These are phyloP conservation scores for Sclerospora graminicola DNA, from an alignment of 352 stramenopile species.

Conservation along the genomic window DNA sequence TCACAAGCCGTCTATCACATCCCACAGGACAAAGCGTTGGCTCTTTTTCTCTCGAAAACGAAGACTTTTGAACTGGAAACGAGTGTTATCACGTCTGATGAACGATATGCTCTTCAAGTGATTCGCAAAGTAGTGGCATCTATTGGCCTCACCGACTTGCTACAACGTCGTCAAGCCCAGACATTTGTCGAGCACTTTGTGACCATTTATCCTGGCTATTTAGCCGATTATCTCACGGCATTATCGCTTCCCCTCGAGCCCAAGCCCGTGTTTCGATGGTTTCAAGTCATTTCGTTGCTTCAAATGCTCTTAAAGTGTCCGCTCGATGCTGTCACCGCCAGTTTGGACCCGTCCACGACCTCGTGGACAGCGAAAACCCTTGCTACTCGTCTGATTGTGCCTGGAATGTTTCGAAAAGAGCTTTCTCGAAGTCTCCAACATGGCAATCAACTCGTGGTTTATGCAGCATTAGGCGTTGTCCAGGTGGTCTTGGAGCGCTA, in stretches of 20 bases:
- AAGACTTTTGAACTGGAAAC: slow-evolving; percentile 7
- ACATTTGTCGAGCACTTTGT: slow-evolving; percentile 49
- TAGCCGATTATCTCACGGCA: slow-evolving; percentile 47
- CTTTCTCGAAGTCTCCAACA: slow-evolving; percentile 76
- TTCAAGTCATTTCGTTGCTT: slow-evolving; percentile 56
- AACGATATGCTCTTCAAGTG: slow-evolving; percentile 44
- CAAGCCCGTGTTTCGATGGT: slow-evolving; percentile 68
- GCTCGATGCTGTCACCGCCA: slow-evolving; percentile 23
- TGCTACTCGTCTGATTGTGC: slow-evolving; percentile 50
- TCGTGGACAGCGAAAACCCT: slow-evolving; percentile 45
- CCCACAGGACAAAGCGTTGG: slow-evolving; percentile 25
- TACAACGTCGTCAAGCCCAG: slow-evolving; percentile 40
- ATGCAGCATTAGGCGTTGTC: slow-evolving; percentile 58
- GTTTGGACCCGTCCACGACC: slow-evolving; percentile 16
- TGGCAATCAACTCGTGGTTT: slow-evolving; percentile 61
- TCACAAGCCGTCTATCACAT: slow-evolving; percentile 46
- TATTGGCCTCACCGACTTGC: slow-evolving; percentile 53
- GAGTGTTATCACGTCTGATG: slow-evolving; percentile 24
- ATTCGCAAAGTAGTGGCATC: slow-evolving; percentile 55
- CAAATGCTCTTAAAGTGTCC: slow-evolving; percentile 52
- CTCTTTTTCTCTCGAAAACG: slow-evolving; percentile 38
- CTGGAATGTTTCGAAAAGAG: slow-evolving; percentile 65
- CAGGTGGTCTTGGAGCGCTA: slow-evolving; percentile 49
- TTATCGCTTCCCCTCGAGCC: slow-evolving; percentile 62
- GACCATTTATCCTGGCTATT: slow-evolving; percentile 43